A percentile compares a stretch with the other conserved stretches of the same genome.
Conservation (phyloP, 2,329 filamentous ascomycete species). For the Colletotrichum sp. region DNA sequence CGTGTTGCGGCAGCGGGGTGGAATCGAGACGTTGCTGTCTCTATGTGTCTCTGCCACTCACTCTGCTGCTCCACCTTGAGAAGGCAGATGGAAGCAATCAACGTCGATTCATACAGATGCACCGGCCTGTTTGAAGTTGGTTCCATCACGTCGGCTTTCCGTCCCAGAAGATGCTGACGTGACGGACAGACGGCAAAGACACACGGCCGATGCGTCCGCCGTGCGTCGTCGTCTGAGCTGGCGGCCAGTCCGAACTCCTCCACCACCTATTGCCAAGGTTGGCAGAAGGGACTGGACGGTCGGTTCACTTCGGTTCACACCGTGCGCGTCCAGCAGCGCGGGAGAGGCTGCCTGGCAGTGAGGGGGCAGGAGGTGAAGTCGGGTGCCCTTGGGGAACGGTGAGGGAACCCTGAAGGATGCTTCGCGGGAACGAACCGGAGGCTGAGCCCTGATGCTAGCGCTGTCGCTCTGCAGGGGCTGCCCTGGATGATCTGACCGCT, state of each 20-base stretch:
- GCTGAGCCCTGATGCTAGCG: not conserved
- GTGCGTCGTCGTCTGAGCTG: not conserved
- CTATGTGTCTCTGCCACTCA: not conserved
- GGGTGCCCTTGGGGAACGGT: too few relatives aligned
- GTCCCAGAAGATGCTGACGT: not conserved
- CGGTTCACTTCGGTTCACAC: not conserved
- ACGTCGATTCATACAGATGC: not conserved
- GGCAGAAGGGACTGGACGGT: not conserved
- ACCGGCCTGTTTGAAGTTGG: not conserved
- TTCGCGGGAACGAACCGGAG: not conserved
- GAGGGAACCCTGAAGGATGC: not conserved
- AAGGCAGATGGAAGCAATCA: not conserved
- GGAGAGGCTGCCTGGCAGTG: constrained; percentile 1
- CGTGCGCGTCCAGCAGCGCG: not conserved
- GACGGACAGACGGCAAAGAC: not conserved
- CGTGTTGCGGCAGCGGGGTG: not conserved
- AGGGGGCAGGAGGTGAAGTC: not conserved
- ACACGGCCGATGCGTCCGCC: not conserved
- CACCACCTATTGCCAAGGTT: not conserved
- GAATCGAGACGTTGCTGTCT: not conserved
- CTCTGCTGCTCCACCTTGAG: not conserved
- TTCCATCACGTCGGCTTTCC: not conserved
- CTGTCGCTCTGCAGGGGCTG: not conserved
- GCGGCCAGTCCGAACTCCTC: constrained; percentile 9
- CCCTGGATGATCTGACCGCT: not conserved